Base-by-base conservation (phyloP, 495 filamentous ascomycete genomes). In the Penicillium dipodomyicola region DNA sequence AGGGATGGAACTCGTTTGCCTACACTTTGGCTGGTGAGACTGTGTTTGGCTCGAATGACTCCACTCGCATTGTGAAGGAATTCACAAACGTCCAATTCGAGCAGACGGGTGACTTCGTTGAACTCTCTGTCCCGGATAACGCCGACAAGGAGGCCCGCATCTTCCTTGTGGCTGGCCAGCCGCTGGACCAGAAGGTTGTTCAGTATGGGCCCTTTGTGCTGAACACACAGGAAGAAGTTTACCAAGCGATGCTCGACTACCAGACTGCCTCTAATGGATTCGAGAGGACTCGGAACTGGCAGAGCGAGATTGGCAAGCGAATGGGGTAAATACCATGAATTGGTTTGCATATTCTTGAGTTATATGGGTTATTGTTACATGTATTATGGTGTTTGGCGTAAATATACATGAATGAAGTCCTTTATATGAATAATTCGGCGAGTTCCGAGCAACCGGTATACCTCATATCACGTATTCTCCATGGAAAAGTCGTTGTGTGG, bases 201-300 rank as follows among this genome's bases (percentile, higher is more conserved):
- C 93, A 98, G 80, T 96, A 98, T 69, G 93, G 93, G 0, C 93
- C 93, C 2, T 98, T 98, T 69, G 94, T 98, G 14, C 65, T 96
- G 57, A 96, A 79, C 35, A 82, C 81, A 11, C 79, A 91, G 64
- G 91, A 96, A 62, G 84, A 94, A 68, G 91, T 98, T 39, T 88
- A 91, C 60, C 84, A 97, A 76, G 91, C 94, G 3, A 86, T 98
- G 81, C 73, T 85, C 49, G 93, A 98, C 73, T 98, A 87, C 64
- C 89, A 91, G 76, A 87, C 79, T 45, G 79, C 85, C 55, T 81
- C 83, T 23, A 97, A 97, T 72, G 93, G 93, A 15, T 98, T 98
- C 67, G 93, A 98, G 78, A 79, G 87, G 56, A 88, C 89, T 15
- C 80, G 84, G 56, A 82, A 80, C 5, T 98, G 94, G 94, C 72